Evolutionary conservation across 352 stramenopile species (phyloP), one percentile per base, ranked within the genome.

Genomic region (Phytopythium montanum): DNA sequence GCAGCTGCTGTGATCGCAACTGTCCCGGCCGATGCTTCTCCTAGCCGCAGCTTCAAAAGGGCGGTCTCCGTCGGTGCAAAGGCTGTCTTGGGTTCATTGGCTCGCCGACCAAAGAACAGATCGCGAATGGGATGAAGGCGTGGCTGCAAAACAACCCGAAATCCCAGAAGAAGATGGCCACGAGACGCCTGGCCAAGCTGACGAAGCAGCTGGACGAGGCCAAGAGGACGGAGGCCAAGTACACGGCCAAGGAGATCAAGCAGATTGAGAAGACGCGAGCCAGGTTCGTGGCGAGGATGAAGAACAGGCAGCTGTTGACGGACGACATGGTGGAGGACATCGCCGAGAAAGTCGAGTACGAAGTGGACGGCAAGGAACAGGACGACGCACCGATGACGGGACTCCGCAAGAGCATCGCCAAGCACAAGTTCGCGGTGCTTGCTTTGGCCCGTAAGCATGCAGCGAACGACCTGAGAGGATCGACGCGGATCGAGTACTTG

Each of bases 401-500:
- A 26, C 68, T 73, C 21, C 26, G 28, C 36, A 70, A 62, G 33
- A 45, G 61, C 45, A 63, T 73, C 14, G 66, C 34, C 39, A 59
- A 59, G 8, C 26, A 72, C 31, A 69, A 65, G 56, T 69, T 72
- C 57, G 60, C 64, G 0, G 57, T 49, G 39, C 29, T 36, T 5
- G 64, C 64, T 12, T 25, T 75, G 36, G 52, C 57, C 23, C 53
- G 64, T 13, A 71, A 69, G 21, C 55, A 54, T 9, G 46, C 56
- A 3, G 61, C 68, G 21, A 56, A 41, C 18, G 26, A 72, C 61
- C 29, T 70, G 61, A 3, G 39, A 6, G 54, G 54, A 3, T 51
- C 39, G 44, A 59, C 61, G 16, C 60, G 58, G 26, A 38, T 63
- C 18, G 68, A 72, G 31, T 75, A 72, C 46, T 57, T 69, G 46